These are phyloP conservation scores for Penicillium steckii DNA, from an alignment of 495 filamentous ascomycete genomes.

Conservation along the genomic window DNA sequence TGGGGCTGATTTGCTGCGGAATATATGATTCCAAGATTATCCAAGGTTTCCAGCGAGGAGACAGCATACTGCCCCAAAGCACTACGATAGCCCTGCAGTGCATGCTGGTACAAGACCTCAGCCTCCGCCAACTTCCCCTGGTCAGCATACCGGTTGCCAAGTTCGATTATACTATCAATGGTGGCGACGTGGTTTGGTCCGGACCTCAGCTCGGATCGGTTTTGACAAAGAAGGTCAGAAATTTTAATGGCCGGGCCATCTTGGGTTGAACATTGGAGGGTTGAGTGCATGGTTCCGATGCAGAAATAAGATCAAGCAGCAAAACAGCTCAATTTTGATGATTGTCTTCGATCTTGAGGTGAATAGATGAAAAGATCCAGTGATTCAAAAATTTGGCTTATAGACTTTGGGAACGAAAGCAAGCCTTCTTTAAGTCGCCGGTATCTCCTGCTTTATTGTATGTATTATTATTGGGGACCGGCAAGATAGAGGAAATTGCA, in stretches of 20 bases:
- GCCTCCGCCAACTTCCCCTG: not conserved
- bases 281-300: not conserved
- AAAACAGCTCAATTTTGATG: no score
- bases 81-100: not conserved
- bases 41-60: not conserved
- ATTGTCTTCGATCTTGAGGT: no score
- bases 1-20: not conserved
- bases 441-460: no score
- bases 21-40: slow-evolving; percentile 1
- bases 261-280: not conserved
- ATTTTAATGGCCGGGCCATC: not conserved
- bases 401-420: no score
- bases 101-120: not conserved
- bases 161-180: not conserved
- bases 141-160: not conserved
- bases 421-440: no score
- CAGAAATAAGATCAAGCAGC: not conserved
- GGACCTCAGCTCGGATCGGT: not conserved
- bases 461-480: no score
- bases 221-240: not conserved
- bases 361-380: no score
- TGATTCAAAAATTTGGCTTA: no score
- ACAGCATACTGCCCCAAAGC: not conserved
- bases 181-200: not conserved
- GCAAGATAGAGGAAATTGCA: no score